Base-by-base conservation (phyloP, 2,329 filamentous ascomycete species). In the Spiromastix sp. region DNA sequence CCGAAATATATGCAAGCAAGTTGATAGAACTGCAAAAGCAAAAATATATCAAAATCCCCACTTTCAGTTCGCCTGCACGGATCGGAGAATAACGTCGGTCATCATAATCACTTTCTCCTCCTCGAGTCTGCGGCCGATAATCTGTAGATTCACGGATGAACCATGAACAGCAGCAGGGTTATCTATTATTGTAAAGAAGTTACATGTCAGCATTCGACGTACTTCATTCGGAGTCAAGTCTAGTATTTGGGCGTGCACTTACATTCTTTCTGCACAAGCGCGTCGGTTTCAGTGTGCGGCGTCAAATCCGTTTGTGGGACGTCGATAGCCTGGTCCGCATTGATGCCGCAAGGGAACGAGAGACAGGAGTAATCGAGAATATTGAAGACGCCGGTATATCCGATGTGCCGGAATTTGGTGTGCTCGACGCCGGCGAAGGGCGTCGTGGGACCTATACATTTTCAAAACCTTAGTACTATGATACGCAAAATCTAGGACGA, bases 341-440 rank as follows among this genome's bases (percentile, higher is more conserved):
- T 36, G 5, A 51, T 37, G 61, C 0, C 71, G 74, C 2, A 77
- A 66, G 0, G 74, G 13, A 79, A 60, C 2, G 70, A 63, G 0
- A 67, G 65, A 21, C 58, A 60, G 1, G 67, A 70, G 38, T 77
- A 77, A 46, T 78, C 72, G 11, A 77, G 45, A 12, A 73, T 37
- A 43, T 78, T 79, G 29, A 74, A 61, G 5, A 61, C 64, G 2
- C 49, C 47, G 1, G 56, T 59, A 40, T 69, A 70, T 30, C 60
- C 67, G 38, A 66, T 60, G 42, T 67, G 62, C 6, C 58, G 61
- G 48, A 64, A 77, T 37, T 63, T 50, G 5, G 48, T 40, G 5
- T 63, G 64, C 9, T 60, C 48, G 2, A 63, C 54, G 0, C 64
- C 61, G 2, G 64, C 58, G 26, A 60, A 60, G 3, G 64, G 57